phyloP scores from a whole-genome alignment of 805 yeast species.

The Saccharomycopsis oosterbeekiorum region DNA sequence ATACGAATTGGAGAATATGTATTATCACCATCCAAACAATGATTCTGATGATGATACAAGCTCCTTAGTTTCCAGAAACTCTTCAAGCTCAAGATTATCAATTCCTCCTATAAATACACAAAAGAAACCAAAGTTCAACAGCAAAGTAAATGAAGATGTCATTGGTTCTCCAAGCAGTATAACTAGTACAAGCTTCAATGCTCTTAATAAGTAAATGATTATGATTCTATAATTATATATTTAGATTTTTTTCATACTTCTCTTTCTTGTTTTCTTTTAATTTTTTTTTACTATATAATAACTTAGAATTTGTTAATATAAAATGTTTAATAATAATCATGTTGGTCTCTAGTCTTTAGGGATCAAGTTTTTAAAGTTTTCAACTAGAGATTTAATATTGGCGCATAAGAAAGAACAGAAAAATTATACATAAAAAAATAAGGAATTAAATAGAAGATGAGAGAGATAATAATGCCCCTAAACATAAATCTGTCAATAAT shows the following conservation, averaged over 20 bases:
- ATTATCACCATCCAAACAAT: slow-evolving; percentile 1
- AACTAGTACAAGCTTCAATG: background rate
- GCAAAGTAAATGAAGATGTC: background rate
- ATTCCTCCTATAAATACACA: slow-evolving; percentile 1
- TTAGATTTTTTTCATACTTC: background rate
- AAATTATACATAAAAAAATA: too few species aligned
- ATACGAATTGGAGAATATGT: slow-evolving; percentile 11
- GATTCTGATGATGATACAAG: slow-evolving; percentile 14
- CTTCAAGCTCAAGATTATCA: slow-evolving; percentile 11
- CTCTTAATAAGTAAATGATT: background rate
- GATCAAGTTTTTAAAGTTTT: too few species aligned
- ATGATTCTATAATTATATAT: background rate
- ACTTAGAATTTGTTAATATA: too few species aligned
- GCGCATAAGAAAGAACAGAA: too few species aligned
- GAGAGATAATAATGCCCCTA: too few species aligned
- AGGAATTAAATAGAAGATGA: too few species aligned
- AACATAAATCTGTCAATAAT: too few species aligned
- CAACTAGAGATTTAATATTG: too few species aligned
- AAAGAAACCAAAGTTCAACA: background rate
- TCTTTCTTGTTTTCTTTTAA: background rate
- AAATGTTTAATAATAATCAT: too few species aligned
- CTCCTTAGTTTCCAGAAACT: slow-evolving; percentile 12
- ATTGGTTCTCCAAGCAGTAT: background rate
- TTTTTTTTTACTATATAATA: too few species aligned
- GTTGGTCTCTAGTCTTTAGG: too few species aligned